These are phyloP conservation scores for Globisporangium mamillatum DNA, from an alignment of 352 stramenopile species.

Conservation along the genomic window DNA sequence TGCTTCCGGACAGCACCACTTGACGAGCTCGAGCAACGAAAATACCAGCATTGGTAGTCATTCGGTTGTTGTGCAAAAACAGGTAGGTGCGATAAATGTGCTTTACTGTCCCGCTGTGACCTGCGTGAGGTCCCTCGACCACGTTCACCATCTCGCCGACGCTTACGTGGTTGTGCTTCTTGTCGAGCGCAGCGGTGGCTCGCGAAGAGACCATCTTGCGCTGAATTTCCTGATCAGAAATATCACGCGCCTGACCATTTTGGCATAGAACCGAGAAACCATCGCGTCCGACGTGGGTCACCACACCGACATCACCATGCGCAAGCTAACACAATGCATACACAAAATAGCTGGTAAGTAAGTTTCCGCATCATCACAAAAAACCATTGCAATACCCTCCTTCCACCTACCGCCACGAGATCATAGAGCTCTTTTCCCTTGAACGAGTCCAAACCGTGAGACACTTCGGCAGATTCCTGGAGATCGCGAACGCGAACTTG, in stretches of 20 bases:
- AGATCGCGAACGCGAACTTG: conserved; percentile 89
- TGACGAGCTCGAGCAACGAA: conserved; percentile 84
- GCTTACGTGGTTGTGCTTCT: conserved; percentile 89
- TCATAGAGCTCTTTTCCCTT: conserved; percentile 90
- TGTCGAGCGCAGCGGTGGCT: conserved; percentile 81
- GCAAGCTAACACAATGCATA: conserved; percentile 37
- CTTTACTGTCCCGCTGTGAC: conserved; percentile 88
- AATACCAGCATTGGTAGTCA: conserved; percentile 86
- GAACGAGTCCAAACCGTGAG: conserved; percentile 85
- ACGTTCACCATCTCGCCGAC: conserved; percentile 90
- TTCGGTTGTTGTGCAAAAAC: conserved; percentile 90
- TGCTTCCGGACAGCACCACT: conserved; percentile 83
- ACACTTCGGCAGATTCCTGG: conserved; percentile 88
- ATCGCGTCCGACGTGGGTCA: conserved; percentile 88
- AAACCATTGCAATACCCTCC: not conserved
- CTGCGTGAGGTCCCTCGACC: conserved; percentile 75
- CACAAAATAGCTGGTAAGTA: conserved; percentile 4
- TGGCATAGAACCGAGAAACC: conserved; percentile 87
- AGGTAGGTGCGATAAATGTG: conserved; percentile 89
- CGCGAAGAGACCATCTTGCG: conserved; percentile 83
- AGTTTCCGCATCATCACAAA: not conserved
- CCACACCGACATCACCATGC: conserved; percentile 87
- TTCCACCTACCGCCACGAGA: conserved; percentile 63
- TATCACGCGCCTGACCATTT: conserved; percentile 77
- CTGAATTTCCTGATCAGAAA: conserved; percentile 88